Evolutionary conservation across 2,329 filamentous ascomycete species (phyloP), one percentile per base, ranked within the genome.

Genomic region (Hypoxylon sp.): DNA sequence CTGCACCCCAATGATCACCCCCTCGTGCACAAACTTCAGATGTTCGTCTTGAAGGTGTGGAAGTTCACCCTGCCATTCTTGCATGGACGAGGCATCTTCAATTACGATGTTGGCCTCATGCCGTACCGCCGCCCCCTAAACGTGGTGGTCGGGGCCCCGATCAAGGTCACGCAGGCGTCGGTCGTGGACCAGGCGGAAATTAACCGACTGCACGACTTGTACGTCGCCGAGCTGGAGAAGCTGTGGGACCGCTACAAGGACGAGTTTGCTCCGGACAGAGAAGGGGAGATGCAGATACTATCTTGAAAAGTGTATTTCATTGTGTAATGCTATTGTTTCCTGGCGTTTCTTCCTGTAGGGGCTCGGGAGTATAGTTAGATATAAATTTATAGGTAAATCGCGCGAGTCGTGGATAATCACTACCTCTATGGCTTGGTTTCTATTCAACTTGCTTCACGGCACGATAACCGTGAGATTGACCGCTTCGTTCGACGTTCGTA

Each of bases 91-190:
- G 93, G 93, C 8, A 87, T 97, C 29, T 96, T 97, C 75, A 99
- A 99, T 71, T 97, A 99, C 68, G 94, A 99, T 69, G 90, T 97
- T 9, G 94, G 94, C 3, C 76, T 97, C 64, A 91, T 97, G 90
- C 94, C 94, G 0, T 97, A 97, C 70, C 85, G 94, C 8, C 80
- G 87, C 40, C 87, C 91, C 7, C 77, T 99, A 51, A 94, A 97
- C 67, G 84, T 97, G 36, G 92, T 99, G 8, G 89, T 96, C 9
- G 93, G 93, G 3, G 80, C 82, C 42, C 91, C 93, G 0, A 91
- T 97, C 55, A 77, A 78, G 56, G 87, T 96, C 4, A 74, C 79
- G 38, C 75, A 80, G 55, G 73, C 79, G 13, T 75, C 81, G 23
- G 83, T 85, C 54, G 89, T 93, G 1, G 81, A 87, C 16, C 82